Evolutionary conservation across 495 filamentous ascomycete species (phyloP), one percentile per base, ranked within the genome.

Genomic region (Annulohypoxylon stygium): DNA sequence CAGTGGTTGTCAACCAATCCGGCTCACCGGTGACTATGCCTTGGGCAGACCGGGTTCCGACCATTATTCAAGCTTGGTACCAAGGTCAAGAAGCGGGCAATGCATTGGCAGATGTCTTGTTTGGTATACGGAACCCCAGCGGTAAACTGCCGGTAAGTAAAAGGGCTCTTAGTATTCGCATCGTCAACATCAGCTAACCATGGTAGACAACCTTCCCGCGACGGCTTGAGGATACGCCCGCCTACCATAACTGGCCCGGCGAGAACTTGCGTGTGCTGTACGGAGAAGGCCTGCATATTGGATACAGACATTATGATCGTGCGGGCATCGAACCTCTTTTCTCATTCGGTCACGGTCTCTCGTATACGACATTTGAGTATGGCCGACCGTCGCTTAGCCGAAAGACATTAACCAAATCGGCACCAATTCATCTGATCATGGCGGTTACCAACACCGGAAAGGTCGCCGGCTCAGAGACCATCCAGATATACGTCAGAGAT

Each of bases 41-140:
- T 0, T 97, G 93, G 93, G 90, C 83, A 0, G 82, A 88, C 65
- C 82, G 87, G 18, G 88, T 91, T 12, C 87, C 89, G 9, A 88
- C 92, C 10, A 87, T 94, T n/a, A 60, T 93, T 0, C 91, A 93
- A 74, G 92, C 89, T 5, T 94, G 91, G 91, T 92, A 92, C 64
- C 89, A 91, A 69, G 94, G 96, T 0, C 91, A 98, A 78, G 95
- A 98, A 80, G 93, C 92, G 18, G 96, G 96, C 1, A 93, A 95
- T 68, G 92, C 95, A 1, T 80, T 99, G 11, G 87, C 89, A 0
- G 95, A 97, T 77, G 90, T 98, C 18, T 84, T 99, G 2, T 96
- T 97, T 67, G 96, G 95, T 4, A 86, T 89, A 10, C 84, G 88
- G 20, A 95, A 95, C 76, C 95, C 94, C 6, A 95, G 92, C 60